phyloP scores from a whole-genome alignment of 306 rosid species.

The Malus sylvestris region DNA sequence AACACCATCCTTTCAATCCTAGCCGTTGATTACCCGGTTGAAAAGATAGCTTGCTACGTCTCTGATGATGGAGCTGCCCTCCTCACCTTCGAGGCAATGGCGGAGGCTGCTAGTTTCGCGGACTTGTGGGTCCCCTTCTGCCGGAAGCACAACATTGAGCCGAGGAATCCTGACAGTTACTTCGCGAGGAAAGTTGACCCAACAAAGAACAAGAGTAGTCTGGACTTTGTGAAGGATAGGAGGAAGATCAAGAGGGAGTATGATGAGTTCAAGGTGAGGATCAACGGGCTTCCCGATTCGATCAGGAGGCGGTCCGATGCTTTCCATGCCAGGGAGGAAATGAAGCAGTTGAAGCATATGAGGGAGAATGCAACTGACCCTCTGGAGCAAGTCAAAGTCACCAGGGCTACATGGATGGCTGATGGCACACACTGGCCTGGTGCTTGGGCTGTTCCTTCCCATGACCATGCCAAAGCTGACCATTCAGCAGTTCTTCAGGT shows the following conservation, averaged over 20 bases:
- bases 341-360: constrained; percentile 43
- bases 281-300: constrained; percentile 76
- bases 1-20: constrained; percentile 87
- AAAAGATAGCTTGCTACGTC: constrained; percentile 70
- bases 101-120: constrained; percentile 94
- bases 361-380: constrained; percentile 38
- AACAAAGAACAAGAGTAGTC: constrained; percentile 68
- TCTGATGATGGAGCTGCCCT: constrained; percentile 93
- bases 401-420: constrained; percentile 74
- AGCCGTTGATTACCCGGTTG: constrained; percentile 83
- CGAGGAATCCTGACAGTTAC: constrained; percentile 81
- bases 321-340: constrained; percentile 55
- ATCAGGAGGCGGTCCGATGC: constrained; percentile 79
- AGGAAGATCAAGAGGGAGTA: constrained; percentile 90
- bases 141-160: constrained; percentile 69
- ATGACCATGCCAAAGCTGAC: constrained; percentile 61
- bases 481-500: constrained; percentile 98
- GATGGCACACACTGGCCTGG: constrained; percentile 98
- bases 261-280: constrained; percentile 84
- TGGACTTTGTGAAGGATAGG: constrained; percentile 80
- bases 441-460: constrained; percentile 37
- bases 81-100: constrained; percentile 75
- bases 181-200: constrained; percentile 72
- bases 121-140: constrained; percentile 92
- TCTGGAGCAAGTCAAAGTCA: constrained; percentile 32